Base-by-base conservation (phyloP, 495 filamentous ascomycete genomes). In the Aspergillus sclerotioniger region DNA sequence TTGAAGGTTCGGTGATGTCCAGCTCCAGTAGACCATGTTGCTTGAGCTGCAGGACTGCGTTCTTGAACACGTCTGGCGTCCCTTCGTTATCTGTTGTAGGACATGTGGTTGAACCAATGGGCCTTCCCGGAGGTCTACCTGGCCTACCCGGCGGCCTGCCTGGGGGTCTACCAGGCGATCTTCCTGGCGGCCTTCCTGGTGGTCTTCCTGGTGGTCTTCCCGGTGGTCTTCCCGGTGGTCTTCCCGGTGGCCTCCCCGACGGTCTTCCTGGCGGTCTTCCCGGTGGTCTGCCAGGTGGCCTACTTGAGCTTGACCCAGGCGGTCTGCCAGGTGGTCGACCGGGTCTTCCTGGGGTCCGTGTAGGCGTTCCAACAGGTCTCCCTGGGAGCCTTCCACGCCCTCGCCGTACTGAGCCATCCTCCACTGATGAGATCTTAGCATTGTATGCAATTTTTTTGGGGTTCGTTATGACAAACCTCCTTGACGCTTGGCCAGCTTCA, bases 11-110 rank as follows among this genome's bases (percentile, higher is more conserved):
- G 13, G 67, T 56, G 31, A 86, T 77, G 0, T 55, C 43, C 54
- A 77, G 65, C 46, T 84, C 78, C 0, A 83, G 15, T 0, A 17
- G 57, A 0, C 70, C 71, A 3, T 68, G 57, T 10, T 65, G 59
- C 54, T 77, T 77, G n/a, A 85, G 67, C 52, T 77, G 73, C 61
- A 75, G 69, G 19, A 83, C 67, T n/a, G 81, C 67, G 8, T 67
- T 63, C 13, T 74, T 73, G 62, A 76, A 81, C 31, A 81, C 76
- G 59, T 86, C 82, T 0, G 82, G 79, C 10, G 74, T 80, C 6
- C 83, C 80, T 58, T 79, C 77, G 12, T 65, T 61, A 53, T 61
- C 54, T 25, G 25, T 52, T 52, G 46, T 54, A 39, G 25, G 53
- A 46, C 39, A 39, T 16, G 53, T 31, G 8, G 43, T 29, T 3